Evolutionary conservation across 352 stramenopile species (phyloP).

Genomic region (Pythium apleroticum): DNA sequence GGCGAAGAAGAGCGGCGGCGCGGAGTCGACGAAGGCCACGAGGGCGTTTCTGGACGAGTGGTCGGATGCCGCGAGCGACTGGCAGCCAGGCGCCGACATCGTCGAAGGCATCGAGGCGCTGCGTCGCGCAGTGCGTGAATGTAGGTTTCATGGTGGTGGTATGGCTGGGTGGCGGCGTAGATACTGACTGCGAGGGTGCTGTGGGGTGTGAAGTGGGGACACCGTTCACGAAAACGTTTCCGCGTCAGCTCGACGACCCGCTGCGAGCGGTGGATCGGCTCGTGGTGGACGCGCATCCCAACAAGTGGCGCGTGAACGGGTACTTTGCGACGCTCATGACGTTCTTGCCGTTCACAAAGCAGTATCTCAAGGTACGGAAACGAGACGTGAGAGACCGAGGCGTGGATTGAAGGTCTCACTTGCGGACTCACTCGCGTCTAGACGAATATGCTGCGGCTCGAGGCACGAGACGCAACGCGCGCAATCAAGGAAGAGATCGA

Average conservation of each 20-base stretch:
- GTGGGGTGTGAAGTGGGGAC: conserved; percentile 23
- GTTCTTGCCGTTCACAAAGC: conserved; percentile 88
- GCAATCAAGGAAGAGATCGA: conserved; percentile 64
- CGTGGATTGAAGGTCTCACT: background rate
- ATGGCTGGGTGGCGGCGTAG: background rate
- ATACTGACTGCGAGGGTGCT: background rate
- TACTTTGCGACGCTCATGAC: conserved; percentile 89
- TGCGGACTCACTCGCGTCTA: conserved; percentile 18
- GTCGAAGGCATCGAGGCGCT: conserved; percentile 56
- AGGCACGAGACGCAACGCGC: conserved; percentile 69
- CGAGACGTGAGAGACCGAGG: background rate
- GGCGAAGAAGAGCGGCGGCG: conserved; percentile 41
- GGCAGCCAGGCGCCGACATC: conserved; percentile 56
- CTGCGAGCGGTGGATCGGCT: conserved; percentile 77
- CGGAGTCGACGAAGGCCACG: conserved; percentile 47
- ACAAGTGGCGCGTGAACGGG: conserved; percentile 88
- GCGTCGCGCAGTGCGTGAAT: conserved; percentile 55
- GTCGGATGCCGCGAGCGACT: conserved; percentile 68
- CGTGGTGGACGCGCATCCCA: conserved; percentile 81
- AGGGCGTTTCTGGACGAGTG: conserved; percentile 67
- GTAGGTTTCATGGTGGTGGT: conserved; percentile 26
- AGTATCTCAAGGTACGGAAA: conserved; percentile 73
- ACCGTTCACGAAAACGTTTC: conserved; percentile 82
- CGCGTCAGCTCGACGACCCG: conserved; percentile 71
- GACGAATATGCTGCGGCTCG: conserved; percentile 85